Evolutionary conservation across 164 flowering plant genomes (phyloP).

Genomic region (Hamamelis virginiana): DNA sequence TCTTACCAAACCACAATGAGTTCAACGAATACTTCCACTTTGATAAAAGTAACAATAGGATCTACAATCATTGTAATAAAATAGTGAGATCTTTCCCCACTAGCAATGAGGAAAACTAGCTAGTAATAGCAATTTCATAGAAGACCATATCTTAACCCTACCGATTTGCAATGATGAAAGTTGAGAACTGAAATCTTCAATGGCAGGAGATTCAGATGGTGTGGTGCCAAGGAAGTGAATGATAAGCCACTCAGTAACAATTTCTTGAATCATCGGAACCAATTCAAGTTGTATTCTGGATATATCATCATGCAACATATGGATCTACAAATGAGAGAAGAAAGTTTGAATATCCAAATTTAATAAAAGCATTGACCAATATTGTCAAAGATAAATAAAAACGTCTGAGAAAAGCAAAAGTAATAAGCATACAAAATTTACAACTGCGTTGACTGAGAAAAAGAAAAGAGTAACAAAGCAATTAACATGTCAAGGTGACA

Average conservation of each 20-base stretch:
- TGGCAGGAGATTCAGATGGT: conserved; percentile 58
- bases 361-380: background rate
- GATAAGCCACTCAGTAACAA: conserved; percentile 72
- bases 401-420: background rate
- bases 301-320: conserved; percentile 58
- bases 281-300: conserved; percentile 65
- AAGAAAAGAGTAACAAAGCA: too few species aligned
- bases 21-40: background rate
- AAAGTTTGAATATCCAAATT: background rate
- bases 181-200: conserved; percentile 84
- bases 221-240: conserved; percentile 67
- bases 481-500: too few species aligned
- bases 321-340: conserved; percentile 45
- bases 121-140: background rate
- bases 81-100: too few species aligned
- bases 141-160: conserved; percentile 26
- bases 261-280: conserved; percentile 79
- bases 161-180: conserved; percentile 91
- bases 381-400: background rate
- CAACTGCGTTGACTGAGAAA: too few species aligned
- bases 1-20: background rate
- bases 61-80: background rate
- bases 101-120: background rate
- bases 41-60: background rate
- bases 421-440: too few species aligned